phyloP scores from a whole-genome alignment of 1,284 basidiomycete species.

The Trichosporon asahii region DNA sequence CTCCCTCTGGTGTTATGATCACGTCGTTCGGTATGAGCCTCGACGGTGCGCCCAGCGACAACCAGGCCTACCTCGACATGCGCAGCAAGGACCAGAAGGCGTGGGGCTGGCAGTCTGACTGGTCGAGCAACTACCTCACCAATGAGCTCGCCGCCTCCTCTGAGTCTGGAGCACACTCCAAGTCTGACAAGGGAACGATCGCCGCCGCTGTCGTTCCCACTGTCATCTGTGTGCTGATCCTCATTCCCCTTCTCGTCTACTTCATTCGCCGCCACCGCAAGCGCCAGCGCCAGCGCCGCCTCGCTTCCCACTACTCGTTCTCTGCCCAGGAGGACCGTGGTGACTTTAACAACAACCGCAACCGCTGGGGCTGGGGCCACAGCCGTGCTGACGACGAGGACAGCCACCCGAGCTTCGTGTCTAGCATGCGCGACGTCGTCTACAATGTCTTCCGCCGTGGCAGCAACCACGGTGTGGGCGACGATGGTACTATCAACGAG shows the following conservation, averaged over 20 bases:
- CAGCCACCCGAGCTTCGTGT: constrained; percentile 25
- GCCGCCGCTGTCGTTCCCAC: constrained; percentile 45
- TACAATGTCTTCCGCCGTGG: constrained; percentile 28
- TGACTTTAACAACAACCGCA: constrained; percentile 32
- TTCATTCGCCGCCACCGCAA: constrained; percentile 43
- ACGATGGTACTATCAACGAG: constrained; percentile 25
- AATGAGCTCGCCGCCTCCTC: constrained; percentile 18
- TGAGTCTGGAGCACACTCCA: constrained; percentile 9
- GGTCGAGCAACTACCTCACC: constrained; percentile 41
- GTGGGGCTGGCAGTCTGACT: constrained; percentile 48
- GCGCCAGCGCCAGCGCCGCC: constrained; percentile 43
- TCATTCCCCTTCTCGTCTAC: constrained; percentile 37
- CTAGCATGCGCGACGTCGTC: constrained; percentile 23
- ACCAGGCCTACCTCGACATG: constrained; percentile 49
- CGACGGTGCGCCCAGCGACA: constrained; percentile 31
- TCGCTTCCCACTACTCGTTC: constrained; percentile 51
- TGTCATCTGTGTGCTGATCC: constrained; percentile 36
- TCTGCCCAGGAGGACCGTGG: constrained; percentile 44
- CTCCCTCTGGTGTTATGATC: constrained; percentile 51
- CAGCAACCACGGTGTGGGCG: constrained; percentile 23
- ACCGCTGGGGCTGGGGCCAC: constrained; percentile 37
- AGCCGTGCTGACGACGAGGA: constrained; percentile 41
- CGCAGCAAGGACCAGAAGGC: constrained; percentile 31
- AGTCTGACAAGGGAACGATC: constrained; percentile 27
- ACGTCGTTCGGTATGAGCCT: constrained; percentile 46